Percentiles rank a stretch among this genome's conserved stretches.
phyloP scores from a whole-genome alignment of 148 eudicot genomes.

The Vaccinium macrocarpon region DNA sequence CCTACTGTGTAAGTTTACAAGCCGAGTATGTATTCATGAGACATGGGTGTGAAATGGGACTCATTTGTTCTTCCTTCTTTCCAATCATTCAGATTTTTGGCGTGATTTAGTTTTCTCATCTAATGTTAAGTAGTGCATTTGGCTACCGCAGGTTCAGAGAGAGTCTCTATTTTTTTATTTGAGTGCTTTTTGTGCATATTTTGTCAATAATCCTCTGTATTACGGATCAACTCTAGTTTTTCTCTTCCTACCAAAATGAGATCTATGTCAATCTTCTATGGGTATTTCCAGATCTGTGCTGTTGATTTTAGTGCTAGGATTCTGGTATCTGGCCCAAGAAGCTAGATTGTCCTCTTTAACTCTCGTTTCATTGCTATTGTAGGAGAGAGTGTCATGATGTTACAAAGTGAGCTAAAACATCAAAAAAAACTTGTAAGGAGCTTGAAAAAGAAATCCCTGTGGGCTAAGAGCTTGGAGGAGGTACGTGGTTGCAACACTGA shows the following conservation, averaged over 20 bases:
- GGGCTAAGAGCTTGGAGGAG: conserved; percentile 90
- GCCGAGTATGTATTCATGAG: background rate
- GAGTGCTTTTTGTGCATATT: too few species aligned
- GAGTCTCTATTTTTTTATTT: background rate
- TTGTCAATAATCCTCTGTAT: background rate
- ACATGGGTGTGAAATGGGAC: background rate
- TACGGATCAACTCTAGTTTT: background rate
- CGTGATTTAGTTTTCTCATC: background rate
- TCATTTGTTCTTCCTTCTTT: background rate
- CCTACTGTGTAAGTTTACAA: background rate
- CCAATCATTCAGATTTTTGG: background rate
- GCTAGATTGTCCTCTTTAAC: conserved; percentile 3
- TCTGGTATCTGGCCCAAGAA: background rate
- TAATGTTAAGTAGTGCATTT: background rate
- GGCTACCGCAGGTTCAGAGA: background rate
- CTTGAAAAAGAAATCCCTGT: conserved; percentile 90
- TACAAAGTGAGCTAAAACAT: conserved; percentile 80
- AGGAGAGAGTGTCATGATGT: conserved; percentile 77
- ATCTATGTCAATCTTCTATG: conserved; percentile 1
- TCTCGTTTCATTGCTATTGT: conserved; percentile 16
- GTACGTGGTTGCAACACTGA: conserved; percentile 30
- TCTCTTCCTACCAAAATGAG: background rate
- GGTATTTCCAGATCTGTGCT: conserved; percentile 3
- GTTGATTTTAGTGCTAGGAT: conserved; percentile 1
- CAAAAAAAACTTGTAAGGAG: conserved; percentile 74